A percentile compares a stretch with the other conserved stretches of the same genome.
Evolutionary conservation across 2,329 filamentous ascomycete genomes (phyloP).

Genomic region (Aotearoamyces nothofagi): DNA sequence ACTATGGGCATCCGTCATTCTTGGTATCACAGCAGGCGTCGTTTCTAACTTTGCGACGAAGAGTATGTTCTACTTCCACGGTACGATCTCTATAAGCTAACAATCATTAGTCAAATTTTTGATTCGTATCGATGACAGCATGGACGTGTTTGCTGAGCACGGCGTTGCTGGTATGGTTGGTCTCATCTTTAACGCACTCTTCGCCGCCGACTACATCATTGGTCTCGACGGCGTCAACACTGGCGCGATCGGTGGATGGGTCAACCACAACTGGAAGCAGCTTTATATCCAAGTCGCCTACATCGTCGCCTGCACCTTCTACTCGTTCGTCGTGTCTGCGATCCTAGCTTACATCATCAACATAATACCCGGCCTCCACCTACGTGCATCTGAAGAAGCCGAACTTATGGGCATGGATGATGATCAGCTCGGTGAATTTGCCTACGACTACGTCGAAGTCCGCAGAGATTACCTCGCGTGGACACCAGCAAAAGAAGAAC

Average conservation of each 20-base stretch:
- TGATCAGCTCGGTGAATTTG: conserved; percentile 80
- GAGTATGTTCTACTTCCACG: conserved; percentile 18
- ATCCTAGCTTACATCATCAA: conserved; percentile 63
- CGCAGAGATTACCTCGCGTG: conserved; percentile 78
- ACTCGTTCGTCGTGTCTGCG: conserved; percentile 60
- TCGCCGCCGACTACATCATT: conserved; percentile 55
- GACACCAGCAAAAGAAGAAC: conserved; percentile 61
- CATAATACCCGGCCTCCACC: conserved; percentile 59
- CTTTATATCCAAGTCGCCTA: conserved; percentile 72
- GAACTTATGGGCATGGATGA: conserved; percentile 82
- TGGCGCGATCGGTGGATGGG: conserved; percentile 50
- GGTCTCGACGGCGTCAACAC: conserved; percentile 66
- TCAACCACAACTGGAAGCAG: conserved; percentile 59
- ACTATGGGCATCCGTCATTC: conserved; percentile 49
- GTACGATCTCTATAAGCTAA: conserved; percentile 4
- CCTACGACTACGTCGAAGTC: conserved; percentile 82
- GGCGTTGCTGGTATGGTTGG: conserved; percentile 54
- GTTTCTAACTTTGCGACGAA: conserved; percentile 56
- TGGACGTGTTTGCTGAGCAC: conserved; percentile 61
- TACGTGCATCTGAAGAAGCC: conserved; percentile 67
- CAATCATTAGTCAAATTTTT: conserved; percentile 24
- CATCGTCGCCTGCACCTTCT: conserved; percentile 48
- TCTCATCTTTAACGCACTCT: conserved; percentile 58
- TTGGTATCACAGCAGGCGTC: conserved; percentile 51
- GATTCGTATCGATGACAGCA: conserved; percentile 51